Evolutionary conservation across 108 stramenopile genomes (phyloP), one percentile per base, ranked within the genome.

Genomic region (Pseudonitzschia pungens): DNA sequence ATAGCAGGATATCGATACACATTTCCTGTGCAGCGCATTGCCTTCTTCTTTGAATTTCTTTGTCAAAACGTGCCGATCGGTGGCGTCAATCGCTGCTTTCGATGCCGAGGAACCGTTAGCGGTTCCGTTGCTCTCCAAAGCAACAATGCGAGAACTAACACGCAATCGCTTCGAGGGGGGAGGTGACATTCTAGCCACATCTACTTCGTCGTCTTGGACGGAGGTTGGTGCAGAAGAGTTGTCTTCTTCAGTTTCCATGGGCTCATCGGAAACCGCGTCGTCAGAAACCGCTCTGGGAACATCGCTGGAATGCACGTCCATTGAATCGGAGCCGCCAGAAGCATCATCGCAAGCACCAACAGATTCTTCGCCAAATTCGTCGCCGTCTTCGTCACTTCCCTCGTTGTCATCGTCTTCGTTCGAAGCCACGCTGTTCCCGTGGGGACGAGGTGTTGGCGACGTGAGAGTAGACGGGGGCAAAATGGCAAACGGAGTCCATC

Each of bases 401-500:
- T 67, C 57, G 14, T 60, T 42, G 22, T 16, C 22, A n/a, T 68
- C 54, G 15, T 63, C 53, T 72, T 53, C 62, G 29, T 58, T 58
- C 27, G 29, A 14, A 14, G 14, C 57, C 6, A 22, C 29, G n/a
- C 60, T 65, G 42, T n/a, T 7, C 12, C 32, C 33, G 60, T 62
- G 33, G 6, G 43, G 15, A 20, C 57, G 74, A 2, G 58, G 70
- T 11, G 48, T 73, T 16, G 89, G 89, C 15, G 78, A 73, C 15
- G n/a, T 64, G 41, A 84, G 70, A 41, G 76, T 74, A 31, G 55
- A 48, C 5, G 81, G 79, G 12, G 89, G 93, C 26, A 94, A 28
- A 32, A 94, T 77, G 20, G 80, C 77, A 69, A 79, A 84, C 18
- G 93, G 93, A 32, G 76, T 85, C 90, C 90, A 94, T 41, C 82